Evolutionary conservation across 1,139 yeast genomes (phyloP).

Genomic region (Geotrichum cucujoidarum): DNA sequence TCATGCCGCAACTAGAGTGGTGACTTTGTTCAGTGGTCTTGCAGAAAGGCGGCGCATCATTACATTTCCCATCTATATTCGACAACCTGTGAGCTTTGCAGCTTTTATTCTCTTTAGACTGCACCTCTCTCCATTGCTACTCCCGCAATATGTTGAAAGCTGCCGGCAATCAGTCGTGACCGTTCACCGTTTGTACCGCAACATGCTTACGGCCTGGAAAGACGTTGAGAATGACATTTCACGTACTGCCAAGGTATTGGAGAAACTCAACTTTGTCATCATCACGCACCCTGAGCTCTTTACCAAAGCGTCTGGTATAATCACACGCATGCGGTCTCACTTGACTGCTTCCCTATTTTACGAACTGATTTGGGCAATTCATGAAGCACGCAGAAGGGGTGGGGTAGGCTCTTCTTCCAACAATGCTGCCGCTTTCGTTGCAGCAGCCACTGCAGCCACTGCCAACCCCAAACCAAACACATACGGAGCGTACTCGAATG

Average conservation of each 20-base stretch:
- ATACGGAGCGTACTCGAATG: not conserved
- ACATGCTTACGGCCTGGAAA: slow-evolving; percentile 85
- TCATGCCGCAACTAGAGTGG: slow-evolving; percentile 70
- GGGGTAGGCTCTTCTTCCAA: slow-evolving; percentile 24
- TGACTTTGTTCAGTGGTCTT: slow-evolving; percentile 69
- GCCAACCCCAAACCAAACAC: not conserved
- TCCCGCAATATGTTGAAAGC: slow-evolving; percentile 75
- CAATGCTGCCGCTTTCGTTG: slow-evolving; percentile 1
- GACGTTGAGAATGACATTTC: slow-evolving; percentile 86
- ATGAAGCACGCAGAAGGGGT: slow-evolving; percentile 76
- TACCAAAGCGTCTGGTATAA: slow-evolving; percentile 61
- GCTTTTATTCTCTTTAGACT: slow-evolving; percentile 63
- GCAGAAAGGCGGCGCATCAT: slow-evolving; percentile 63
- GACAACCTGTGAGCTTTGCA: slow-evolving; percentile 79
- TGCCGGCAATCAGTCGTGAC: slow-evolving; percentile 91
- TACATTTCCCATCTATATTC: slow-evolving; percentile 78
- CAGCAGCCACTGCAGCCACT: slow-evolving; percentile 29
- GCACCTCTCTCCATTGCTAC: slow-evolving; percentile 69
- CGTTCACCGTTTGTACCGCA: slow-evolving; percentile 78
- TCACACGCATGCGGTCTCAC: slow-evolving; percentile 85
- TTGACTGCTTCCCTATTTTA: slow-evolving; percentile 84
- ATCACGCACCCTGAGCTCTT: slow-evolving; percentile 83
- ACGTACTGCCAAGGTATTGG: slow-evolving; percentile 87
- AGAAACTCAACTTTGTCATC: slow-evolving; percentile 69
- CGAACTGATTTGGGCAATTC: slow-evolving; percentile 90